These are phyloP conservation scores for Clathrus columnatus DNA, from an alignment of 768 basidiomycete genomes.

Conservation along the genomic window DNA sequence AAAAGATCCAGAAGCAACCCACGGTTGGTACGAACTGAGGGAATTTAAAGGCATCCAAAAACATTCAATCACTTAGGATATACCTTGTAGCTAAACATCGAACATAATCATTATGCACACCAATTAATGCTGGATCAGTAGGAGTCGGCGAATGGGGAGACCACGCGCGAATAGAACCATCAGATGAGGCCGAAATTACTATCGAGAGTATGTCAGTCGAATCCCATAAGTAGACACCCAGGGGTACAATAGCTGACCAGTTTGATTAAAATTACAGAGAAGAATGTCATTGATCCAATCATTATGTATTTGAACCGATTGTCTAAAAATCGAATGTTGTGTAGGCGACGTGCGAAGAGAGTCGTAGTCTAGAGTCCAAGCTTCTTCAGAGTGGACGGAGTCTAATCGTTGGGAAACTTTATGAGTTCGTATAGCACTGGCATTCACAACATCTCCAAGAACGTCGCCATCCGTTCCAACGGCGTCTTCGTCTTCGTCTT, in stretches of 20 bases:
- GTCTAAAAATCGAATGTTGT: constrained; percentile 55
- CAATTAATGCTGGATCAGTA: constrained; percentile 58
- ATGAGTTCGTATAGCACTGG: constrained; percentile 25
- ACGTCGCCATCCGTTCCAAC: constrained; percentile 65
- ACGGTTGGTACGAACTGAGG: constrained; percentile 64
- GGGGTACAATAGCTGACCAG: constrained; percentile 36
- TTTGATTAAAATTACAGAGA: constrained; percentile 88
- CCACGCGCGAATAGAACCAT: constrained; percentile 93
- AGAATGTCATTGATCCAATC: constrained; percentile 97
- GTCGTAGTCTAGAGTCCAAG: constrained; percentile 71
- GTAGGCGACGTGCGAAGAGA: constrained; percentile 33
- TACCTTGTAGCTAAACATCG: constrained; percentile 71
- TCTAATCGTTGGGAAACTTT: constrained; percentile 21
- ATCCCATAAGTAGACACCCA: neutral
- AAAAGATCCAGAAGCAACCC: constrained; percentile 91
- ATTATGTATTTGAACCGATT: constrained; percentile 80
- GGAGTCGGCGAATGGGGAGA: constrained; percentile 60
- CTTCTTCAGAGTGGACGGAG: constrained; percentile 52
- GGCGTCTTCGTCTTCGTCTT: constrained; percentile 49
- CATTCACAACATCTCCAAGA: constrained; percentile 57
- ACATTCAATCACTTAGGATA: constrained; percentile 17
- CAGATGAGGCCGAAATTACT: constrained; percentile 92
- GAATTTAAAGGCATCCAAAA: neutral
- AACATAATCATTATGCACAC: constrained; percentile 79
- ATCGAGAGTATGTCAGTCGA: constrained; percentile 3